Evolutionary conservation across 305 asterid species (phyloP).

Genomic region (Caryopteris hybrid): DNA sequence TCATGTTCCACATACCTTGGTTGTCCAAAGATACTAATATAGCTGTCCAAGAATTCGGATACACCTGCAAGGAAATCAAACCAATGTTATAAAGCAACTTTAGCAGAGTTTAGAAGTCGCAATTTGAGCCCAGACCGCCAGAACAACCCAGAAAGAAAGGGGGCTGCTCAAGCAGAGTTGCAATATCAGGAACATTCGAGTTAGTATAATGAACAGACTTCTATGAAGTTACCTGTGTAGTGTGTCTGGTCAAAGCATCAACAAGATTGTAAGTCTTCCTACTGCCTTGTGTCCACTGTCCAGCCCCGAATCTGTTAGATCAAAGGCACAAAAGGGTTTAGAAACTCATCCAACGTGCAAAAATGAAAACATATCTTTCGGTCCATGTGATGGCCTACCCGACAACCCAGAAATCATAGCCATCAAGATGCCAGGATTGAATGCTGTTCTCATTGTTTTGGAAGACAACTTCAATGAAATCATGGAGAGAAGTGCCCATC

Average conservation of each 20-base stretch:
- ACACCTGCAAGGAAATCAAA: conserved; percentile 48
- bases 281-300: conserved; percentile 66
- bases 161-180: background rate
- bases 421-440: conserved; percentile 93
- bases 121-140: too few species aligned
- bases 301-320: conserved; percentile 56
- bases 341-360: background rate
- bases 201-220: background rate
- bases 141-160: too few species aligned
- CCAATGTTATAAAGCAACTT: background rate
- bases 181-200: background rate
- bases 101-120: too few species aligned
- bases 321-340: conserved; percentile 1
- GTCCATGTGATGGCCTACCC: conserved; percentile 45
- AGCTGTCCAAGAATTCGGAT: conserved; percentile 82
- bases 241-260: conserved; percentile 87
- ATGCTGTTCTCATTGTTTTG: conserved; percentile 60
- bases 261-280: conserved; percentile 59
- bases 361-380: background rate
- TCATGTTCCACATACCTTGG: conserved; percentile 97
- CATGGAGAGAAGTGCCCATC: conserved; percentile 65
- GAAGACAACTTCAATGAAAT: conserved; percentile 69
- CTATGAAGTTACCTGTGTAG: conserved; percentile 56
- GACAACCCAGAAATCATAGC: conserved; percentile 93
- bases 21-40: conserved; percentile 81